Evolutionary conservation across 1,284 basidiomycete species (phyloP).

Genomic region (Inonotus obliquus): DNA sequence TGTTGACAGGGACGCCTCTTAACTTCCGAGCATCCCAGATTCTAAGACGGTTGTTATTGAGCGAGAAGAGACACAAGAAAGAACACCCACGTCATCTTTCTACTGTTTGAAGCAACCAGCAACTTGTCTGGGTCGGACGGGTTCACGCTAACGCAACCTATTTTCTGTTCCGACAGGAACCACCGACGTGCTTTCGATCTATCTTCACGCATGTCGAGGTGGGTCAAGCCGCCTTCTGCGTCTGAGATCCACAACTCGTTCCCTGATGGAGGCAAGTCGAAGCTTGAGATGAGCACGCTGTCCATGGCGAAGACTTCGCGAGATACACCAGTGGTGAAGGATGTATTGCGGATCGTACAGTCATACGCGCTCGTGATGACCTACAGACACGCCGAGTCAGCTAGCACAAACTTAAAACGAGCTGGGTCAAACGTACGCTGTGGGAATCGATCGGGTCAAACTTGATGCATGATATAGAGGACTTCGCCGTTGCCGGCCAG

Average conservation of each 20-base stretch:
- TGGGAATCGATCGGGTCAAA: slow-evolving; percentile 69
- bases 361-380: slow-evolving; percentile 77
- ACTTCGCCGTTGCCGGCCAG: slow-evolving; percentile 75
- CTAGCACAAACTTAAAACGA: neutral
- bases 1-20: slow-evolving; percentile 33
- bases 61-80: neutral
- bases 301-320: slow-evolving; percentile 59
- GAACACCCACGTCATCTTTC: slow-evolving; percentile 52
- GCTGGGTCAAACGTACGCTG: slow-evolving; percentile 42
- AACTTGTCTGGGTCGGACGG: slow-evolving; percentile 61
- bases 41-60: slow-evolving; percentile 32
- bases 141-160: slow-evolving; percentile 73
- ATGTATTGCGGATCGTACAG: slow-evolving; percentile 65
- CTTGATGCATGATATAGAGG: slow-evolving; percentile 71
- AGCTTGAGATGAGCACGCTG: slow-evolving; percentile 54
- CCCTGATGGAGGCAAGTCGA: slow-evolving; percentile 62
- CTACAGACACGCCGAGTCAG: slow-evolving; percentile 32
- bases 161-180: slow-evolving; percentile 62
- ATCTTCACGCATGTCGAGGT: slow-evolving; percentile 64
- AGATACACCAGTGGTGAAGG: slow-evolving; percentile 64
- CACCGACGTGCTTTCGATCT: slow-evolving; percentile 55
- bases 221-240: slow-evolving; percentile 58
- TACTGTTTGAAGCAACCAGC: slow-evolving; percentile 69
- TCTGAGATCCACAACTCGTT: slow-evolving; percentile 81
- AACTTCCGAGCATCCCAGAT: slow-evolving; percentile 76